Conservation (phyloP, 768 basidiomycete genomes). For the Lentinula sp. region DNA sequence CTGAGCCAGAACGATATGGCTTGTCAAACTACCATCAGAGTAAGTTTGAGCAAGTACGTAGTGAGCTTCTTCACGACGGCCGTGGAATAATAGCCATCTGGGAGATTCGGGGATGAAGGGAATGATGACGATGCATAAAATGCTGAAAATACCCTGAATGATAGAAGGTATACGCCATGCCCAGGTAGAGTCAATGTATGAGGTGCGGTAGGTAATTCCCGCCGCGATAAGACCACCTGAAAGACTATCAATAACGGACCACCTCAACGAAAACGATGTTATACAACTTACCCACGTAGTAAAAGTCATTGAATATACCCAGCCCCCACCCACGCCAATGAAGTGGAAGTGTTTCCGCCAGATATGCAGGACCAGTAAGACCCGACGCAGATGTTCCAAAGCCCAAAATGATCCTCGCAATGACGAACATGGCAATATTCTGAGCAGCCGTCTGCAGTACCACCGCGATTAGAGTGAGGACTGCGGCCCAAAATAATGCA, state of each 20-base stretch:
- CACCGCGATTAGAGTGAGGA: constrained; percentile 14
- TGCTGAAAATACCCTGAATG: constrained; percentile 23
- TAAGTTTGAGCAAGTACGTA: constrained; percentile 22
- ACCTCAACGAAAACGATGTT: background rate
- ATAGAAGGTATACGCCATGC: constrained; percentile 26
- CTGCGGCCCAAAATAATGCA: constrained; percentile 15
- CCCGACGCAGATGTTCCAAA: constrained; percentile 17
- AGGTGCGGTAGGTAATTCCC: constrained; percentile 22
- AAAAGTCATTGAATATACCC: constrained; percentile 18
- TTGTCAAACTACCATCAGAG: constrained; percentile 18
- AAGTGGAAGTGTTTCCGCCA: constrained; percentile 15
- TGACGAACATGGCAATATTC: constrained; percentile 17
- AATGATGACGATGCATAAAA: constrained; percentile 23
- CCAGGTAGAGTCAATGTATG: constrained; percentile 22
- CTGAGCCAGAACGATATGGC: constrained; percentile 21
- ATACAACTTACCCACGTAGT: constrained; percentile 14
- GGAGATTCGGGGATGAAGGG: constrained; percentile 33
- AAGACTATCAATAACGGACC: background rate
- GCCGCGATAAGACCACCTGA: constrained; percentile 7
- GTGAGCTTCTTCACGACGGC: constrained; percentile 21
- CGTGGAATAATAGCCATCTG: constrained; percentile 29
- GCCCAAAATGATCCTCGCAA: constrained; percentile 16
- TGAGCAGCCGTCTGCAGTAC: constrained; percentile 17
- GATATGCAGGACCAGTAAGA: constrained; percentile 15
- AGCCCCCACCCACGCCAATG: constrained; percentile 18